Evolutionary conservation across 2,329 filamentous ascomycete genomes (phyloP).

Genomic region (Coniochaeta sp.): DNA sequence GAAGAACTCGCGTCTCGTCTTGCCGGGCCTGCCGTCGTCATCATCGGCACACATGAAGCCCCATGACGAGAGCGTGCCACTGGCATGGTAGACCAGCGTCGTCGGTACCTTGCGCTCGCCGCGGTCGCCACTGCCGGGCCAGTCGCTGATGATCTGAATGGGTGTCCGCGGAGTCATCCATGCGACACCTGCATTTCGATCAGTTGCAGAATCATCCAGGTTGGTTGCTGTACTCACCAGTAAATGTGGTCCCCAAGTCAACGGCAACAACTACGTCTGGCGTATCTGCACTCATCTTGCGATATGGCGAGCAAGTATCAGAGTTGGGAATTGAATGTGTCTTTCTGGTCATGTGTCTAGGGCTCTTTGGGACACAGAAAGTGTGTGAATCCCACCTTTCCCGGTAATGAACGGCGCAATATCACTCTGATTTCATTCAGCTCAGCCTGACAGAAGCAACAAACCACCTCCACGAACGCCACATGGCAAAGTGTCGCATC

Average conservation of each 20-base stretch:
- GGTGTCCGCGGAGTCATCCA: slow-evolving; percentile 28
- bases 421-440: too few species aligned
- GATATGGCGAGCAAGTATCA: background rate
- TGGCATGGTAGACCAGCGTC: slow-evolving; percentile 37
- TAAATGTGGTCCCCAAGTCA: slow-evolving; percentile 39
- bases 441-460: too few species aligned
- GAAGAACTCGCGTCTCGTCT: slow-evolving; percentile 41
- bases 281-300: slow-evolving; percentile 1
- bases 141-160: slow-evolving; percentile 41
- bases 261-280: slow-evolving; percentile 34
- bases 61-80: slow-evolving; percentile 39
- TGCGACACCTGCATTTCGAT: slow-evolving; percentile 22
- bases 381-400: background rate
- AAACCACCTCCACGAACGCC: background rate
- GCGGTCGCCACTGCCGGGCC: slow-evolving; percentile 44
- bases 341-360: background rate
- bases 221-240: slow-evolving; percentile 21
- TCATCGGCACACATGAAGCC: slow-evolving; percentile 44
- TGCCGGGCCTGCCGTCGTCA: slow-evolving; percentile 28
- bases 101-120: slow-evolving; percentile 51
- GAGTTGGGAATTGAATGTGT: too few species aligned
- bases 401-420: too few species aligned
- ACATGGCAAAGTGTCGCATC: too few species aligned
- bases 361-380: too few species aligned
- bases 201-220: background rate